Base-by-base conservation (phyloP, 2,329 filamentous ascomycete species). In the Colletotrichum gigasporum region DNA sequence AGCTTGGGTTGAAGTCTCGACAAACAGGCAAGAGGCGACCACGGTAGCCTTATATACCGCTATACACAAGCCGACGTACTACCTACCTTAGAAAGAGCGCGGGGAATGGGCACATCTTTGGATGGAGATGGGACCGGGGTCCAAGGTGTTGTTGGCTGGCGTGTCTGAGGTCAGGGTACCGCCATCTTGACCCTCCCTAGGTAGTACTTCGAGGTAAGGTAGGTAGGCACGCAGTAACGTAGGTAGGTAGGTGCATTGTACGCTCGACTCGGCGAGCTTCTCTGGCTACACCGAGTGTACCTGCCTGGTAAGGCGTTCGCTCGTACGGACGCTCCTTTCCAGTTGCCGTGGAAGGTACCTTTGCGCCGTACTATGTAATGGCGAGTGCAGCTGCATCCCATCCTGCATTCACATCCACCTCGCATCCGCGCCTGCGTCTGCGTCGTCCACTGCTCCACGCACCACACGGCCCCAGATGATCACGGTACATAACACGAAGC, bases 101-200 rank as follows among this genome's bases (percentile, higher is more conserved):
- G 62, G 56, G 48, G 48, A 35, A 61, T 55, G 60, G 56, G 56
- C 42, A 18, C 48, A 62, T 62, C 16, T 39, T 50, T 20, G 32
- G 61, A 60, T 41, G 47, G 32, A 42, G 26, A 60, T 24, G 48
- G 55, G 39, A 24, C 61, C 34, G 42, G 47, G 55, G 61, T 54
- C 41, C 56, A 42, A 35, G 41, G 41, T n/a, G 45, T 59, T 20
- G 39, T 26, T 63, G 53, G 44, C 35, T 51, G 37, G 62, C 30
- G 26, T 65, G 62, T 65, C 48, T 65, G 34, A 65, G 56, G 48
- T 48, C 62, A 65, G 50, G 62, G 62, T 54, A 48, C 62, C 42
- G 48, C 35, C 56, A 55, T 55, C 42, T 54, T n/a, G 35, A 34
- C 34, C 26, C 41, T 62, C 48, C 62, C 62, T 55, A 11, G 42